Evolutionary conservation across 164 flowering plant species (phyloP).

Genomic region (Liriodendron chinense): DNA sequence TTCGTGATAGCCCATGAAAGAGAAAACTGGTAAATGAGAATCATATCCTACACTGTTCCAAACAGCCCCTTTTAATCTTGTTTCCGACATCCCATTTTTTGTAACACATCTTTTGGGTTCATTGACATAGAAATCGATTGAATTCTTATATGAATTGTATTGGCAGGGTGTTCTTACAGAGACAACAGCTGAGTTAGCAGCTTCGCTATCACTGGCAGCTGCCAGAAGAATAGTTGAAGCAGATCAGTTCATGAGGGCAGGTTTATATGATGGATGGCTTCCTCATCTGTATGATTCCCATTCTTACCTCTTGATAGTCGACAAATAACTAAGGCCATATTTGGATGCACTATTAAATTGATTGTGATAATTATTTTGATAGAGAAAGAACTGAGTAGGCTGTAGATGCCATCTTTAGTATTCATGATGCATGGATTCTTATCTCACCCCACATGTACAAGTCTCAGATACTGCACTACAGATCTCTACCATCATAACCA

Average conservation of each 20-base stretch:
- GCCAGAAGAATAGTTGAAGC: slow-evolving; percentile 95
- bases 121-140: not conserved
- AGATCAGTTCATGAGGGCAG: slow-evolving; percentile 96
- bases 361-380: too few species aligned
- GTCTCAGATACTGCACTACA: too few species aligned
- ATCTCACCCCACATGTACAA: too few species aligned
- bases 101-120: not conserved
- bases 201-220: slow-evolving; percentile 82
- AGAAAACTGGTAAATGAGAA: too few species aligned
- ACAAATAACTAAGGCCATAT: too few species aligned
- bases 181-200: slow-evolving; percentile 95
- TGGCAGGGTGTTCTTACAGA: slow-evolving; percentile 88
- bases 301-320: not conserved
- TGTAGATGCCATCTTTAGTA: too few species aligned
- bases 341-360: too few species aligned
- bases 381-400: too few species aligned
- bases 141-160: slow-evolving; percentile 2
- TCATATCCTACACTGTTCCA: too few species aligned
- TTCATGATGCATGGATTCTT: too few species aligned
- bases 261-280: slow-evolving; percentile 97
- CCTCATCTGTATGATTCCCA: slow-evolving; percentile 73
- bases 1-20: too few species aligned
- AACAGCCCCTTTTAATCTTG: not conserved
- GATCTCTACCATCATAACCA: too few species aligned
- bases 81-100: not conserved